Conservation (phyloP, 176 grass and related monocot genomes). For the Avena sativa region DNA sequence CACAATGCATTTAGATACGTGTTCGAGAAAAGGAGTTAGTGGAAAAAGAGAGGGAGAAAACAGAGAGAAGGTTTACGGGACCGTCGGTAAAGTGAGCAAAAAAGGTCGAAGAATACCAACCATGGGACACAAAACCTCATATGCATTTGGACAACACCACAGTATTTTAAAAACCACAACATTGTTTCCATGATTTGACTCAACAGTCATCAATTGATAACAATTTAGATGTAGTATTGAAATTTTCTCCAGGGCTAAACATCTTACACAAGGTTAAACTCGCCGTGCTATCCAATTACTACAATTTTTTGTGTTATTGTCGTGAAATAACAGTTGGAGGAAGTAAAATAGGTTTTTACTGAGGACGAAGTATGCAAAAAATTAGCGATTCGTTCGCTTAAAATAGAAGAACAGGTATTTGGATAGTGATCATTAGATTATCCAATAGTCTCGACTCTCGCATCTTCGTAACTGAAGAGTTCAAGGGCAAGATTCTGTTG, state of each 20-base stretch:
- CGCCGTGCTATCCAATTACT: background rate
- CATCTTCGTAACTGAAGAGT: background rate
- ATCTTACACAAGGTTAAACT: background rate
- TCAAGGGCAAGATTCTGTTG: background rate
- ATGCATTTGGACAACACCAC: background rate
- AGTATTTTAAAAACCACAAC: background rate
- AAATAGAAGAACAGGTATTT: too few species aligned
- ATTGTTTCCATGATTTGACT: background rate
- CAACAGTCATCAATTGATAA: background rate
- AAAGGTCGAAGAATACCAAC: background rate
- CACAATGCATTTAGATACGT: background rate
- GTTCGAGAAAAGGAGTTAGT: background rate
- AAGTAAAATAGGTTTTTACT: too few species aligned
- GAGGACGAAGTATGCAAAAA: too few species aligned
- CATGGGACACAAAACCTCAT: background rate
- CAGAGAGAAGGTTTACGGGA: background rate
- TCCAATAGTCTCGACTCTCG: too few species aligned
- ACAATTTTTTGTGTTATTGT: background rate
- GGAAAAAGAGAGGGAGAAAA: background rate
- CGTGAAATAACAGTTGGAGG: background rate
- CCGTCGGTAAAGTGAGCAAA: background rate
- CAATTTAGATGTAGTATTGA: background rate
- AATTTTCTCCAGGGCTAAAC: background rate
- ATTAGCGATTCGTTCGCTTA: too few species aligned
- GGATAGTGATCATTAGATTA: too few species aligned